These are phyloP conservation scores for Nicotiana attenuata DNA, from an alignment of 257 asterid genomes.

Conservation along the genomic window DNA sequence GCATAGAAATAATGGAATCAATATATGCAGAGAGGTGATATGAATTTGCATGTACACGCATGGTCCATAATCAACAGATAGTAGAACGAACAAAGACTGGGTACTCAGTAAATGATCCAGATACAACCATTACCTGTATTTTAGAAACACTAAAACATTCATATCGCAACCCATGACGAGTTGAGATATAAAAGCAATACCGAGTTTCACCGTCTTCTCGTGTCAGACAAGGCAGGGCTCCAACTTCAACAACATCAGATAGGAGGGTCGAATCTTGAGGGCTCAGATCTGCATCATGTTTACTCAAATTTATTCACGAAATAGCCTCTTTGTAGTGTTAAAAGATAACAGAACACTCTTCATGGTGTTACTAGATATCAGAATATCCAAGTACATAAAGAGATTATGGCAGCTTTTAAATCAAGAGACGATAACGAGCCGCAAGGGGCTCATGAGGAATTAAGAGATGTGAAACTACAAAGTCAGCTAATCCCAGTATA, in stretches of 20 bases:
- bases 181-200: slow-evolving; percentile 70
- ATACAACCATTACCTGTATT: slow-evolving; percentile 49
- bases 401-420: not conserved
- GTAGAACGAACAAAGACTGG: not conserved
- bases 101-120: not conserved
- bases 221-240: slow-evolving; percentile 52
- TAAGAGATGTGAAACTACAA: not conserved
- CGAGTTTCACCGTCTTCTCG: slow-evolving; percentile 65
- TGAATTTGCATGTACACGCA: not conserved
- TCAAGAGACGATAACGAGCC: not conserved
- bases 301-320: not conserved
- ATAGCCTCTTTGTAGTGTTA: not conserved
- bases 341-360: not conserved
- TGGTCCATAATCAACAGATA: not conserved
- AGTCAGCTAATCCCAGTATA: not conserved
- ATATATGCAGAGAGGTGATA: not conserved
- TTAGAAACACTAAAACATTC: slow-evolving; percentile 83
- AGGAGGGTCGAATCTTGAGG: slow-evolving; percentile 91
- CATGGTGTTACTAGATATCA: not conserved
- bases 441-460: not conserved
- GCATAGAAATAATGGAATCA: not conserved
- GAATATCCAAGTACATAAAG: not conserved
- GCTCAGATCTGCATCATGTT: slow-evolving; percentile 57
- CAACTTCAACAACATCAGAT: slow-evolving; percentile 76
- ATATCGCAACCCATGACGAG: slow-evolving; percentile 79